These are phyloP conservation scores for Curvularia lunata DNA, from an alignment of 2,329 filamentous ascomycete species.

Conservation along the genomic window DNA sequence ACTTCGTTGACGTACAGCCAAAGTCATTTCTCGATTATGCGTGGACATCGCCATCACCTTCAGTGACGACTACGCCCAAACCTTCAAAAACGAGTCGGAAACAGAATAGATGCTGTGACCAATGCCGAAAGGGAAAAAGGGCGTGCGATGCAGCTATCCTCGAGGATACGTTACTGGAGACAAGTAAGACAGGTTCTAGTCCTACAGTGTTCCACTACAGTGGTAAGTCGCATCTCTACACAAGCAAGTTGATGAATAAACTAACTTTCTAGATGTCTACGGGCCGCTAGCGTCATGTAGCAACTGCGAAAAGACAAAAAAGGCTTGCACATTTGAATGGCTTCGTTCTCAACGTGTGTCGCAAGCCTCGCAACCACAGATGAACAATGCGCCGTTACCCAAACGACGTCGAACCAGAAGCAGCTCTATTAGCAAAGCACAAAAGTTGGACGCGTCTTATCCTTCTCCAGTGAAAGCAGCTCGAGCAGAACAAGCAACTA, in stretches of 20 bases:
- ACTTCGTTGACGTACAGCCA: slow-evolving; percentile 47
- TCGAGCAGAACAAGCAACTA: neutral
- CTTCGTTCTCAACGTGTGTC: slow-evolving; percentile 45
- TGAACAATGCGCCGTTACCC: slow-evolving; percentile 27
- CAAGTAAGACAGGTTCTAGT: slow-evolving; percentile 26
- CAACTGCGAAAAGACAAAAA: slow-evolving; percentile 55
- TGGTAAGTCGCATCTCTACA: slow-evolving; percentile 31
- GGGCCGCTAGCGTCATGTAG: slow-evolving; percentile 47
- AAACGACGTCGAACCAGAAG: slow-evolving; percentile 43
- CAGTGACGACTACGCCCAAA: slow-evolving; percentile 29
- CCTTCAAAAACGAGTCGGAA: slow-evolving; percentile 47
- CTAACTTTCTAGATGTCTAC: slow-evolving; percentile 43
- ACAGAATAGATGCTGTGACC: slow-evolving; percentile 56
- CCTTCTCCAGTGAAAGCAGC: neutral
- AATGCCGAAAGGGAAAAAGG: slow-evolving; percentile 55
- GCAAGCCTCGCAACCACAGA: slow-evolving; percentile 35
- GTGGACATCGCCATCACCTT: slow-evolving; percentile 42
- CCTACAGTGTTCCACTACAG: slow-evolving; percentile 46
- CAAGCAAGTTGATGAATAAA: slow-evolving; percentile 1
- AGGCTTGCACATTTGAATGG: slow-evolving; percentile 55
- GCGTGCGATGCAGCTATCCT: slow-evolving; percentile 53
- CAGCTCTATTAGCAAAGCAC: slow-evolving; percentile 7
- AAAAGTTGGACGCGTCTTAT: slow-evolving; percentile 6
- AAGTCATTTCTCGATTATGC: slow-evolving; percentile 47
- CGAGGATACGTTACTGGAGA: slow-evolving; percentile 42